These are phyloP conservation scores for Setaria viridis DNA, from an alignment of 202 grass and related monocot species.

Conservation along the genomic window DNA sequence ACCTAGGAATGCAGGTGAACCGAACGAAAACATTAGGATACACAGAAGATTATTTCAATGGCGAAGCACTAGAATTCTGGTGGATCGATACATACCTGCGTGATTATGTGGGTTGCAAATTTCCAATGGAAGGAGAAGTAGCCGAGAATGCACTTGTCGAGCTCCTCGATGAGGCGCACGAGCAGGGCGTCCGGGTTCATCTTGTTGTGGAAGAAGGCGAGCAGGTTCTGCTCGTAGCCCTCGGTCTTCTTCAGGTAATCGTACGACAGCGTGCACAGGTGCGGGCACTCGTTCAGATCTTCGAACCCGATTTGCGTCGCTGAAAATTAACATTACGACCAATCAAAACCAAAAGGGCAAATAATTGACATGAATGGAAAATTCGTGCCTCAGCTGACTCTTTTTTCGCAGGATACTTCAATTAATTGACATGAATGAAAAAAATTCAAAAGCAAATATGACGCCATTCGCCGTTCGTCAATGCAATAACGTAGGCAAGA, in stretches of 20 bases:
- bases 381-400: background rate
- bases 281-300: conserved; percentile 62
- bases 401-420: background rate
- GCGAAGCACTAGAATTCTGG: too few species aligned
- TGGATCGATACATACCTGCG: conserved; percentile 48
- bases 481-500: background rate
- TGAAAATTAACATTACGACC: conserved; percentile 19
- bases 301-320: conserved; percentile 83
- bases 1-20: conserved; percentile 41
- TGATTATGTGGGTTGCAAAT: conserved; percentile 68
- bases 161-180: conserved; percentile 81
- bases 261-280: conserved; percentile 67
- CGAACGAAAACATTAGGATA: background rate
- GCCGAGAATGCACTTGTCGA: conserved; percentile 87
- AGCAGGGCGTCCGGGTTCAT: conserved; percentile 68
- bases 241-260: conserved; percentile 71
- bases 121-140: conserved; percentile 98
- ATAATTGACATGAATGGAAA: too few species aligned
- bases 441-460: background rate
- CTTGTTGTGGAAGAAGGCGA: conserved; percentile 78
- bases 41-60: background rate
- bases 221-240: conserved; percentile 77
- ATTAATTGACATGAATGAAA: background rate
- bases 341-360: background rate
- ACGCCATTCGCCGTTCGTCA: background rate